These are phyloP conservation scores for Bothriochloa decipiens DNA, from an alignment of 176 grass and related monocot genomes.

Conservation along the genomic window DNA sequence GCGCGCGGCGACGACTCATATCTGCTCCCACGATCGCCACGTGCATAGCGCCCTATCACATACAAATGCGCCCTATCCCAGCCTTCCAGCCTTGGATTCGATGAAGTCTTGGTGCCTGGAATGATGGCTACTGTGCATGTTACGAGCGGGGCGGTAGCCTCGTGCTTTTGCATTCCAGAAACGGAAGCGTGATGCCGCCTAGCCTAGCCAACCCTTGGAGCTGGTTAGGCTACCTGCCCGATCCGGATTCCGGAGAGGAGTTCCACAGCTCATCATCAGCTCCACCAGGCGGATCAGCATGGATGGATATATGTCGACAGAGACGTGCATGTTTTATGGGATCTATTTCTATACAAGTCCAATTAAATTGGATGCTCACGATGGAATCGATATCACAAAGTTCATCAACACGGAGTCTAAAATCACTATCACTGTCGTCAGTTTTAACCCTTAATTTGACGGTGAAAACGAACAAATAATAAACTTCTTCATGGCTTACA, in stretches of 20 bases:
- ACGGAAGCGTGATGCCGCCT: background rate
- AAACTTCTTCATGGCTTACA: too few relatives aligned
- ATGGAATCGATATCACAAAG: too few relatives aligned
- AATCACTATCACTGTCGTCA: too few relatives aligned
- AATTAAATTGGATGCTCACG: too few relatives aligned
- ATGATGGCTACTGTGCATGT: background rate
- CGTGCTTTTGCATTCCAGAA: conserved; percentile 2
- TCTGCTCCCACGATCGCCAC: background rate
- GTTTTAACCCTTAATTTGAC: too few relatives aligned
- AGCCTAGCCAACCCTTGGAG: background rate
- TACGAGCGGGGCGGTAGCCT: background rate
- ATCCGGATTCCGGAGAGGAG: background rate
- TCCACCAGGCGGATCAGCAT: too few relatives aligned
- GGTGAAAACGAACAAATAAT: too few relatives aligned
- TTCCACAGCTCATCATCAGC: too few relatives aligned
- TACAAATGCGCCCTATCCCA: background rate
- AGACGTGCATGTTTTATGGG: too few relatives aligned
- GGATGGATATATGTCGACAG: too few relatives aligned
- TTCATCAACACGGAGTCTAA: too few relatives aligned
- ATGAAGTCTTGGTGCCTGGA: background rate
- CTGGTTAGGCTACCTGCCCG: conserved; percentile 12
- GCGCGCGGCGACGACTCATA: background rate
- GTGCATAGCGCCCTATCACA: background rate
- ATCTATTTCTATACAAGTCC: too few relatives aligned
- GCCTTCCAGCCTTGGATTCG: background rate